Evolutionary conservation across 192 early-diverging fungal genomes (phyloP), one percentile per base, ranked within the genome.

Genomic region (Rhizophlyctis rosea): DNA sequence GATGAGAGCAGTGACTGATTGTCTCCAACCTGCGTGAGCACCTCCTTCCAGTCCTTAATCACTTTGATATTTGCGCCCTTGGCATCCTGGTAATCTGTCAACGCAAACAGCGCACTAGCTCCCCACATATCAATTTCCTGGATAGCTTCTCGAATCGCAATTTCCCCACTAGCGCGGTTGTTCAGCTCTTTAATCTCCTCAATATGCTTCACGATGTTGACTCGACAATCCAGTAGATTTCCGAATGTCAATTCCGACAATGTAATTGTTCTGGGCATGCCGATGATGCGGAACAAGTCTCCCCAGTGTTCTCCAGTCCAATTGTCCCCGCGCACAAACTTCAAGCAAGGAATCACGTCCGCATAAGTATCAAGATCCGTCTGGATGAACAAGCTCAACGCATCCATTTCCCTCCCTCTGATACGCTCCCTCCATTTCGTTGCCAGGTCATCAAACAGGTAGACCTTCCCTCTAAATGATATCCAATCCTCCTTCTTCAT

Each of bases 221-320:
- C 68, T 64, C 66, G 62, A 13, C 49, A 44, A 9, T 25, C 64
- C 13, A 81, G 33, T 47, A 84, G 61, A 50, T 84, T 61, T 5
- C 68, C 67, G 50, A 84, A 67, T 13, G 68, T 78, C 23, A 84
- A 58, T 25, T 84, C 78, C 0, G 76, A 70, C 24, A 84, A 30
- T 24, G 58, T 66, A 3, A 75, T 60, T 11, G 64, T 69, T 44
- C 73, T 77, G 18, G 69, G 62, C 13, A 81, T 59, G 9, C 47
- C 56, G 50, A 71, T 44, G 13, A 81, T 64, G 4, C 76, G 68
- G 59, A 81, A 84, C 13, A 81, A 56, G 25, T 84, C 82, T 13
- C 61, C 82, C 82, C 82, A 84, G 48, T 84, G 82, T 60, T 84
- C 82, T 9, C 72, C 30, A 52, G 78, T 78, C 82, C 82, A 84